phyloP scores from a whole-genome alignment of 305 asterid genomes.

The Monarda citriodora region DNA sequence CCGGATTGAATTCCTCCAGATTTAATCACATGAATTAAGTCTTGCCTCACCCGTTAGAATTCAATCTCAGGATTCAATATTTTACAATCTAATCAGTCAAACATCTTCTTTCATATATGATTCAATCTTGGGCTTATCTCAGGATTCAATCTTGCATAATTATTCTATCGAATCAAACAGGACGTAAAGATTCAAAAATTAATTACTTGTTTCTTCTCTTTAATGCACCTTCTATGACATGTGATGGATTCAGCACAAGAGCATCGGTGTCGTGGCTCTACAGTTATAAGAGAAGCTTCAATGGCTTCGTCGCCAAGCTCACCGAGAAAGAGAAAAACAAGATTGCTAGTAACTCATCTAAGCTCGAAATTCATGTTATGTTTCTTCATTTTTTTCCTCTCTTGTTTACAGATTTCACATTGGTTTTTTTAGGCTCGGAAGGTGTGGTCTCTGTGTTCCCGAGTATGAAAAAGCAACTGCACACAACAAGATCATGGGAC shows the following conservation, averaged over 20 bases:
- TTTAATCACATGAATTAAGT: too few species aligned
- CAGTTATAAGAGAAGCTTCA: constrained; percentile 74
- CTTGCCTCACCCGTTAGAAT: too few species aligned
- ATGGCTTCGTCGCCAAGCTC: constrained; percentile 57
- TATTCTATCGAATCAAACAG: too few species aligned
- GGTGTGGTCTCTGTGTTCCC: constrained; percentile 73
- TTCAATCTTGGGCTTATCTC: too few species aligned
- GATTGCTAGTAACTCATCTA: constrained; percentile 35
- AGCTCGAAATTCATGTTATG: not conserved
- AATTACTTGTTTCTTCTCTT: not conserved
- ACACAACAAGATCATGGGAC: constrained; percentile 82
- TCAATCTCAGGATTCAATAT: too few species aligned
- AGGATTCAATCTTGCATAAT: too few species aligned
- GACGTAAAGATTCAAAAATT: not conserved
- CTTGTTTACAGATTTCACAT: not conserved
- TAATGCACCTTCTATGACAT: not conserved
- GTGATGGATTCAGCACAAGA: constrained; percentile 23
- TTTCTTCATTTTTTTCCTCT: not conserved
- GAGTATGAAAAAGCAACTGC: constrained; percentile 47
- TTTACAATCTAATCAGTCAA: too few species aligned
- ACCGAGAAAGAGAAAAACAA: constrained; percentile 46
- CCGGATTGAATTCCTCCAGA: too few species aligned
- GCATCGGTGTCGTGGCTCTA: constrained; percentile 48
- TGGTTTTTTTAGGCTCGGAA: constrained; percentile 36
- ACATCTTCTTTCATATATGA: too few species aligned